Base-by-base conservation (phyloP, 1,284 basidiomycete genomes). In the Erythrobasidium hasegawianum region DNA sequence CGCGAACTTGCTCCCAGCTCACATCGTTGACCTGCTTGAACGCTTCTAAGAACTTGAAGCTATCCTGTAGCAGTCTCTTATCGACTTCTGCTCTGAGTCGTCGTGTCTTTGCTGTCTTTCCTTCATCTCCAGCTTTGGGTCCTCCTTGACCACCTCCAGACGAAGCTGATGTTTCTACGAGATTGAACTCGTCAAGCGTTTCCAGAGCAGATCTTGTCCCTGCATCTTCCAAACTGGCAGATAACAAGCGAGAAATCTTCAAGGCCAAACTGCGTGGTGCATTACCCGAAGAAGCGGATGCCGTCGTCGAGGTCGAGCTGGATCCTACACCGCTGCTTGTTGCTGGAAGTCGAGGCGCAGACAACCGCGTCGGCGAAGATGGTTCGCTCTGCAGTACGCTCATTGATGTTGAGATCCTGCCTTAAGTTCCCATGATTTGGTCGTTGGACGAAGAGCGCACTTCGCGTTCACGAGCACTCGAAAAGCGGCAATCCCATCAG, bases 21-120 rank as follows among this genome's bases (percentile, higher is more conserved):
- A 92, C 91, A 80, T 88, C 82, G 79, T 96, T 89, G 22, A 96
- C 90, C 72, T 90, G 86, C 11, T 85, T 85, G 67, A 97, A 88
- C 0, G 89, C 89, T 41, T 83, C 81, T 59, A 97, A 77, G 76
- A 97, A 94, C 70, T 85, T 83, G 53, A 83, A 82, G 70, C 89
- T 91, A 1, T 90, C 89, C 59, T 87, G 84, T 0, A 87, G 85
- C 43, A 96, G 81, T 73, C 85, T 86, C 59, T 80, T 81, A 75
- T 96, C 92, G 75, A 94, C 85, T 76, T 97, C 92, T 62, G 85
- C 81, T 65, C 89, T 84, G 58, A 97, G 81, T 73, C 86, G 85
- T 75, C 86, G 87, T 61, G 91, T 73, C 67, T 70, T 71, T 27
- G 73, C 68, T 8, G 40, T 52, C 18, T 68, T 71, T 40, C 59